These are phyloP conservation scores for Trichoderma koningiopsis DNA, from an alignment of 2,329 filamentous ascomycete genomes.

Conservation along the genomic window DNA sequence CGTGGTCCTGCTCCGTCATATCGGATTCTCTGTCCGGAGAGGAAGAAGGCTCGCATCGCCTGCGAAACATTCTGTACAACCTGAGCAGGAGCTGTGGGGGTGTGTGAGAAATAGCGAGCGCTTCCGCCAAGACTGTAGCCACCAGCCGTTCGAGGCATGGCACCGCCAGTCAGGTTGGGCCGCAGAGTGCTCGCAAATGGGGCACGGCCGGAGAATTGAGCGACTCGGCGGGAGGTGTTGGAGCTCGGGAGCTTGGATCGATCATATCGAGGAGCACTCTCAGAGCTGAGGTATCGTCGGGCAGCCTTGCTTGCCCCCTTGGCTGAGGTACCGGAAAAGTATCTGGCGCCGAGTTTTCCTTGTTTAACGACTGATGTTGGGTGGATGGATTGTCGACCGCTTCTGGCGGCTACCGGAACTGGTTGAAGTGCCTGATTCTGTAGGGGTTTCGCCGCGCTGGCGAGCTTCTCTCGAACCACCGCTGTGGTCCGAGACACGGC, in stretches of 20 bases:
- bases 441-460: slow-evolving; percentile 47
- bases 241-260: slow-evolving; percentile 54
- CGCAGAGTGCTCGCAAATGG: slow-evolving; percentile 88
- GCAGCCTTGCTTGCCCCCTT: slow-evolving; percentile 49
- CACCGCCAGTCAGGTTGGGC: slow-evolving; percentile 88
- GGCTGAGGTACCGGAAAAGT: slow-evolving; percentile 50
- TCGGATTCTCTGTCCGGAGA: slow-evolving; percentile 85
- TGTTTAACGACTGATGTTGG: slow-evolving; percentile 52
- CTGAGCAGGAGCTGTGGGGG: slow-evolving; percentile 80
- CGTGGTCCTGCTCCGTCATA: slow-evolving; percentile 76
- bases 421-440: slow-evolving; percentile 50
- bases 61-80: slow-evolving; percentile 95
- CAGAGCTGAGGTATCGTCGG: slow-evolving; percentile 55
- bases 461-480: slow-evolving; percentile 54
- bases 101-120: slow-evolving; percentile 87
- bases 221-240: slow-evolving; percentile 53
- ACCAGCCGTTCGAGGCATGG: slow-evolving; percentile 79
- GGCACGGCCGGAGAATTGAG: slow-evolving; percentile 69
- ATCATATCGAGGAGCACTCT: slow-evolving; percentile 44
- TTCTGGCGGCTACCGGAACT: slow-evolving; percentile 44
- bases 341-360: slow-evolving; percentile 47
- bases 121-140: slow-evolving; percentile 79
- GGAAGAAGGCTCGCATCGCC: slow-evolving; percentile 86
- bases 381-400: slow-evolving; percentile 55
- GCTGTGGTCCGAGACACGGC: slow-evolving; percentile 55